Conservation (phyloP, 2,329 filamentous ascomycete species). For the Sclerotinia glacialis region DNA sequence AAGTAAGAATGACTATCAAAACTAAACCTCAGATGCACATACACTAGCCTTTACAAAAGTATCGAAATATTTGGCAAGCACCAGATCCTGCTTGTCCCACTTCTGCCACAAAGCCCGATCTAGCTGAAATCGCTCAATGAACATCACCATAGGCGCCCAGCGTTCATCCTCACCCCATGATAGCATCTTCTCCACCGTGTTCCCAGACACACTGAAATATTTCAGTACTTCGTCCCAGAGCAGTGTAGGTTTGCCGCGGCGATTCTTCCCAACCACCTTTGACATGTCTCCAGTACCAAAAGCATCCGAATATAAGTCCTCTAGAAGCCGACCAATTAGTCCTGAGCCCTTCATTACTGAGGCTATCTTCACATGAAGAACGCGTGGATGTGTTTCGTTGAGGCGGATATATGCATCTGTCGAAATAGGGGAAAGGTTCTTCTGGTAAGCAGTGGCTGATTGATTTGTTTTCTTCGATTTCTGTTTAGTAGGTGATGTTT, state of each 20-base stretch:
- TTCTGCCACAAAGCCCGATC: background rate
- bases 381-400: background rate
- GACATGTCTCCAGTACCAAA: background rate
- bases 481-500: background rate
- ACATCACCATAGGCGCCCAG: background rate
- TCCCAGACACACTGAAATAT: background rate
- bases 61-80: background rate
- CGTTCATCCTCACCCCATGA: background rate
- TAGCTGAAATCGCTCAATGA: slow-evolving; percentile 7
- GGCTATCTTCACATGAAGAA: background rate
- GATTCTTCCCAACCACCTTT: background rate
- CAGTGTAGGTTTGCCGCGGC: background rate
- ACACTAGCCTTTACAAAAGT: background rate
- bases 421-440: rapidly evolving
- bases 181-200: background rate
- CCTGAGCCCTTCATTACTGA: background rate
- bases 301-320: background rate
- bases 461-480: background rate
- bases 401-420: background rate
- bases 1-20: background rate
- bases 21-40: background rate
- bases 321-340: background rate
- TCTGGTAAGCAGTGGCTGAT: background rate
- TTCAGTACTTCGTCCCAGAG: slow-evolving; percentile 8
- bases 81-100: background rate